A percentile compares a stretch with the other conserved stretches of the same genome.
Conservation (phyloP, 2,329 filamentous ascomycete genomes). For the Ustilaginoidea virens region DNA sequence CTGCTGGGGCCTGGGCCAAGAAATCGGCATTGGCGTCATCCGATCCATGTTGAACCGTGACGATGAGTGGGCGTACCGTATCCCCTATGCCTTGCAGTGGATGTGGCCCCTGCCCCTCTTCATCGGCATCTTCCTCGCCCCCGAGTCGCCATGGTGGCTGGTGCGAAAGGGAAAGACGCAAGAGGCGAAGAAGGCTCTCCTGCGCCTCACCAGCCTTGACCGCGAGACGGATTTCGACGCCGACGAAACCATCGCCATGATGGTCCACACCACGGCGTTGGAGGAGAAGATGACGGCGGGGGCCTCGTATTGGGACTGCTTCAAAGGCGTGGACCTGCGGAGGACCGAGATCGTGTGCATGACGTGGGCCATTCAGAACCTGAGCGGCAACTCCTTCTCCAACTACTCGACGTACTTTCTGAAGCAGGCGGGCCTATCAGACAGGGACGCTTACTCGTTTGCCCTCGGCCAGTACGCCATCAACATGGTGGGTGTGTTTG, state of each 20-base stretch:
- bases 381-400: conserved; percentile 48
- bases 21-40: conserved; percentile 60
- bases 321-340: conserved; percentile 61
- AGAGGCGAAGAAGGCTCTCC: conserved; percentile 49
- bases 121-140: conserved; percentile 51
- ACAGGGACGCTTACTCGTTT: conserved; percentile 38
- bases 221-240: conserved; percentile 59
- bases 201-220: conserved; percentile 47
- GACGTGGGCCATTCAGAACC: conserved; percentile 48
- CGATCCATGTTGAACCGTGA: conserved; percentile 47
- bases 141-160: conserved; percentile 64
- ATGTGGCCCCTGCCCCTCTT: conserved; percentile 59
- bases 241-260: conserved; percentile 80
- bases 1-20: conserved; percentile 63
- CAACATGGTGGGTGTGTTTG: conserved; percentile 69
- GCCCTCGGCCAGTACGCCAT: conserved; percentile 51
- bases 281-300: conserved; percentile 63
- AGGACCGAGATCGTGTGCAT: conserved; percentile 58
- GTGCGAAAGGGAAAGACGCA: conserved; percentile 48
- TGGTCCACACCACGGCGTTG: conserved; percentile 74
- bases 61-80: conserved; percentile 55
- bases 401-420: conserved; percentile 52
- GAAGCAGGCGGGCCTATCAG: conserved; percentile 39
- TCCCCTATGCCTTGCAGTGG: conserved; percentile 62
- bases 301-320: conserved; percentile 67